Base-by-base conservation (phyloP, 169 alveolate genomes). In the Cryptosporidium viatorum region DNA sequence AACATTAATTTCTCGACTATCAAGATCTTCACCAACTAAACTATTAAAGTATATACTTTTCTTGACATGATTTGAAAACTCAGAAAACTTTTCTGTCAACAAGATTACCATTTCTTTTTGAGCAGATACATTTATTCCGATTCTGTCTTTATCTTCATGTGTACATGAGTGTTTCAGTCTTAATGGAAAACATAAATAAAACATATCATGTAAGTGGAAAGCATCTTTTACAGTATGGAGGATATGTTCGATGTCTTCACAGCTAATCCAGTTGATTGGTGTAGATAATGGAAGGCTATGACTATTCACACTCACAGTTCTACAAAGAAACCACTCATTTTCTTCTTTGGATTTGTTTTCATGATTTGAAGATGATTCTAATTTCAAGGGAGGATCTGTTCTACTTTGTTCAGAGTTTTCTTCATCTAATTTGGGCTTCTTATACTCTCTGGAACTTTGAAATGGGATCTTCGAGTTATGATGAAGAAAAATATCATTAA, bases 251-350 rank as follows among this genome's bases (percentile, higher is more conserved):
- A 80, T 80, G 62, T 80, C 89, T 10, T 60, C 71, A 48, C 89
- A 80, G 35, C 68, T 80, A 45, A 80, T 14, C 89, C 89, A 80
- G 52, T 80, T 65, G 10, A 59, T 31, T 23, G 89, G 89, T 31
- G 89, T 80, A 18, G 89, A 80, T 26, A 80, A 55, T 41, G 89
- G 89, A 10, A 80, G 55, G 23, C 89, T 80, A 37, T 80, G 89
- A 23, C 89, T 62, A 45, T 59, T 80, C 8, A 67, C 89, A 37
- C 68, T 59, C 4, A 80, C 89, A 12, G 89, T 67, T 41, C 65
- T 60, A 41, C 89, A 80, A 33, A 18, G 33, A n/a, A n/a, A 55
- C 86, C 86, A 73, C 18, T 50, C 50, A 52, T 1, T 73, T 10
- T 26, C 35, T 26, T 55, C 67, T 26, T 55, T 16, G 18, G 67